Percentiles rank a stretch among this genome's conserved stretches.
Evolutionary conservation across 2,329 filamentous ascomycete species (phyloP).

Genomic region (Chaetomiaceae sp.): DNA sequence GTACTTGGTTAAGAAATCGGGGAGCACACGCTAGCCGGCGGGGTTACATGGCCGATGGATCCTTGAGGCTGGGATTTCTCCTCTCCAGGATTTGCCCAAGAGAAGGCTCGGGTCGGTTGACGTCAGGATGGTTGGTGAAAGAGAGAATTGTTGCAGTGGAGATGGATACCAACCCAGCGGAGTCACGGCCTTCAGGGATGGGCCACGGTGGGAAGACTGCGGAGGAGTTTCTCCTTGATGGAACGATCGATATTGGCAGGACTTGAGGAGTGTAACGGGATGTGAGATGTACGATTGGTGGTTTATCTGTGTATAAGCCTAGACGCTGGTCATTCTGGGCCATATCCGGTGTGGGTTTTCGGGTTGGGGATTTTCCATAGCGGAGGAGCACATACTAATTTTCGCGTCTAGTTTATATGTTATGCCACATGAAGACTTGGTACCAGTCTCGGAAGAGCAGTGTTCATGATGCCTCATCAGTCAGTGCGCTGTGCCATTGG

Average conservation of each 20-base stretch:
- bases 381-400: slow-evolving; percentile 8
- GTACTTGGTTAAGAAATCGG: too few relatives aligned
- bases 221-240: background rate
- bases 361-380: background rate
- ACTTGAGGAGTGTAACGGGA: slow-evolving; percentile 13
- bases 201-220: background rate
- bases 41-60: too few relatives aligned
- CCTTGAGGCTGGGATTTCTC: too few relatives aligned
- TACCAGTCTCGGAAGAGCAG: too few relatives aligned
- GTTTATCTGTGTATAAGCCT: slow-evolving; percentile 8
- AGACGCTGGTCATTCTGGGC: background rate
- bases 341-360: background rate
- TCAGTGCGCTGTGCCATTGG: too few relatives aligned
- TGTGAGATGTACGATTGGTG: slow-evolving; percentile 16
- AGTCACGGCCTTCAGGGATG: background rate
- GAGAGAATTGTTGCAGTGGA: too few relatives aligned
- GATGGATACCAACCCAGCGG: too few relatives aligned
- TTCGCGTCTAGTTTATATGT: background rate
- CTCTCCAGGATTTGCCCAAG: too few relatives aligned
- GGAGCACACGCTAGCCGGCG: too few relatives aligned
- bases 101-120: too few relatives aligned
- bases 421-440: background rate
- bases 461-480: too few relatives aligned
- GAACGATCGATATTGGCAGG: background rate
- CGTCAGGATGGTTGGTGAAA: too few relatives aligned